phyloP scores from a whole-genome alignment of 1,139 yeast species.

The Blastobotrys petasosporus region DNA sequence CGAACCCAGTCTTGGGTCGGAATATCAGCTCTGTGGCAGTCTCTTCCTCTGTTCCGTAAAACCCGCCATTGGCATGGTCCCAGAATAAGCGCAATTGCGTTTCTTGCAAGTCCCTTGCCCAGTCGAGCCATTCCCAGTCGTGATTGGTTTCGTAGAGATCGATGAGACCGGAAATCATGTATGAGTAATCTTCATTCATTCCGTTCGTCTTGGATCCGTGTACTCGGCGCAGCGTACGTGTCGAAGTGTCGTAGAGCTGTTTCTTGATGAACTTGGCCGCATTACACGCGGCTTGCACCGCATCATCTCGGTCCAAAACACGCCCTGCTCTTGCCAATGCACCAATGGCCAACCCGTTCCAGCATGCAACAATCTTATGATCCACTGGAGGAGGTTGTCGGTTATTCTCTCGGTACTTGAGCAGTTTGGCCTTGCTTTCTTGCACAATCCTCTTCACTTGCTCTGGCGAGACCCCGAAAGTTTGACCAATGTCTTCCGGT shows the following conservation, averaged over 20 bases:
- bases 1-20: constrained; percentile 36
- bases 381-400: constrained; percentile 32
- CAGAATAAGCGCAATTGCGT: constrained; percentile 32
- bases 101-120: constrained; percentile 33
- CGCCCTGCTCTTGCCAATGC: constrained; percentile 33
- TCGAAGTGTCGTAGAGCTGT: constrained; percentile 23
- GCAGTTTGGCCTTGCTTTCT: constrained; percentile 22
- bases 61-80: constrained; percentile 34
- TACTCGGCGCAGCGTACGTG: constrained; percentile 21
- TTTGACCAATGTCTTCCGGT: constrained; percentile 28
- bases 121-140: constrained; percentile 26
- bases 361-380: constrained; percentile 32
- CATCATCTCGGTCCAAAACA: constrained; percentile 18
- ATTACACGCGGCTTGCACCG: constrained; percentile 26
- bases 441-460: constrained; percentile 23
- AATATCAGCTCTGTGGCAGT: constrained; percentile 25
- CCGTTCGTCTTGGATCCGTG: constrained; percentile 24
- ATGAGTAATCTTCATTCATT: constrained; percentile 37
- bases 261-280: constrained; percentile 28
- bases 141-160: constrained; percentile 34
- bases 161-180: constrained; percentile 32
- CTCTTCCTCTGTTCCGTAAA: constrained; percentile 25
- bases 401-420: constrained; percentile 25
- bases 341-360: constrained; percentile 37
- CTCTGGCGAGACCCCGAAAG: constrained; percentile 30